phyloP scores from a whole-genome alignment of 192 early-diverging fungal species.

The Linnemannia exigua region DNA sequence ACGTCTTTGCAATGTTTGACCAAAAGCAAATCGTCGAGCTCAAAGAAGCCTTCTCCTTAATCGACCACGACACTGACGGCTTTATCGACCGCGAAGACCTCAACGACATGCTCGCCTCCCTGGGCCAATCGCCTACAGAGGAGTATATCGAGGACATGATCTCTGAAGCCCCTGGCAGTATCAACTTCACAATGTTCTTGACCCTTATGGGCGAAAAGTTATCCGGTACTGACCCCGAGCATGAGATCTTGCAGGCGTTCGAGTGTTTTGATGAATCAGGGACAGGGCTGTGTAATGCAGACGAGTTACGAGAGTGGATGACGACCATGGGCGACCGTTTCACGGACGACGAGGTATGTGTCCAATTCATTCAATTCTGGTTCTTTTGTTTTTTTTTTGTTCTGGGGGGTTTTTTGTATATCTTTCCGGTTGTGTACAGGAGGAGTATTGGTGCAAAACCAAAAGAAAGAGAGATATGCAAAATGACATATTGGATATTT shows the following conservation, averaged over 20 bases:
- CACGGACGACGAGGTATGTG: slow-evolving; percentile 86
- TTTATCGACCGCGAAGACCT: slow-evolving; percentile 95
- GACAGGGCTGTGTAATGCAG: slow-evolving; percentile 84
- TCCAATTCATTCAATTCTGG: too few relatives aligned
- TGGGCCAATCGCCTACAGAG: slow-evolving; percentile 71
- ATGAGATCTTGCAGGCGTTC: slow-evolving; percentile 93
- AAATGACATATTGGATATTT: background rate
- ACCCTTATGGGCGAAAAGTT: slow-evolving; percentile 97
- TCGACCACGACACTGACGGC: slow-evolving; percentile 94
- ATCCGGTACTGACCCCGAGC: slow-evolving; percentile 91
- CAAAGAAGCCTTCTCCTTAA: slow-evolving; percentile 97
- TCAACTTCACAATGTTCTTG: slow-evolving; percentile 98
- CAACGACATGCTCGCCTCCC: slow-evolving; percentile 71
- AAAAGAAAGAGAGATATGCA: background rate
- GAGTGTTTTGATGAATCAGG: slow-evolving; percentile 92
- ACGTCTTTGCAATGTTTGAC: slow-evolving; percentile 98
- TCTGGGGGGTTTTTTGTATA: too few relatives aligned
- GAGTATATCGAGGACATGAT: slow-evolving; percentile 93
- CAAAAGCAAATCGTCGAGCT: slow-evolving; percentile 96
- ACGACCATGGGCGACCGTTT: slow-evolving; percentile 96
- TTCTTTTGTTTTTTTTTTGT: background rate
- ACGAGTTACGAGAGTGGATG: slow-evolving; percentile 88
- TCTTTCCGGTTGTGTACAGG: too few relatives aligned
- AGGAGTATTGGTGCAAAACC: too few relatives aligned
- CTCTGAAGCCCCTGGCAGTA: slow-evolving; percentile 85